Evolutionary conservation across 2,329 filamentous ascomycete genomes (phyloP), one percentile per base, ranked within the genome.

Genomic region (Boeremia exigua): DNA sequence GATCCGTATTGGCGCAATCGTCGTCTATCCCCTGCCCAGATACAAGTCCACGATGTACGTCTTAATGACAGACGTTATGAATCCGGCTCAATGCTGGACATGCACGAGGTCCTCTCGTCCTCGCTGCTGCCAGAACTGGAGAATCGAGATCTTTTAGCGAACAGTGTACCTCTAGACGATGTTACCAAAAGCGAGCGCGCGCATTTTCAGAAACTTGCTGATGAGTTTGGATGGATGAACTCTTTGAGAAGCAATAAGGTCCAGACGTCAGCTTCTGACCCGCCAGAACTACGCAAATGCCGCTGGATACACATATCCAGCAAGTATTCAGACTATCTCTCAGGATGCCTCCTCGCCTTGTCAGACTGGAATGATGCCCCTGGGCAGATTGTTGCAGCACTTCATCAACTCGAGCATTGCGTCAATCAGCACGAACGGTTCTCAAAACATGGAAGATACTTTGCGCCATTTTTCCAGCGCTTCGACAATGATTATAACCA

Each of bases 301-400:
- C 66, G 76, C 17, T 79, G 77, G 77, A 76, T 78, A 56, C 77
- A 79, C 53, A 76, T 77, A 32, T 77, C 76, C 0, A 76, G 73
- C 60, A 78, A 77, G 48, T 77, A 73, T 42, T 70, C 77, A 0
- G 71, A 77, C 33, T 77, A 77, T 48, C 56, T 78, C 14, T 63
- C 67, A 34, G 74, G 71, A 38, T 74, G 67, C 46, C 56, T 75
- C 1, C 42, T 74, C 11, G 72, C 59, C 0, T 58, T 75, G 1
- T 73, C 68, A 7, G 66, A 74, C 34, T 74, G 71, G 71, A 61
- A 25, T 12, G 50, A 60, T n/a, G 54, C 66, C 27, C 63, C 65
- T 4, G 6, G 49, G 4, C 55, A 60, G 12, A 61, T 54, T 10
- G 36, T 66, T 2, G 30, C 59, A 12, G 65, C 67, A 2, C 60